Percentiles rank a stretch among this genome's conserved stretches.
These are phyloP conservation scores for Trichosporon faecale DNA, from an alignment of 1,284 basidiomycete species.

Conservation along the genomic window DNA sequence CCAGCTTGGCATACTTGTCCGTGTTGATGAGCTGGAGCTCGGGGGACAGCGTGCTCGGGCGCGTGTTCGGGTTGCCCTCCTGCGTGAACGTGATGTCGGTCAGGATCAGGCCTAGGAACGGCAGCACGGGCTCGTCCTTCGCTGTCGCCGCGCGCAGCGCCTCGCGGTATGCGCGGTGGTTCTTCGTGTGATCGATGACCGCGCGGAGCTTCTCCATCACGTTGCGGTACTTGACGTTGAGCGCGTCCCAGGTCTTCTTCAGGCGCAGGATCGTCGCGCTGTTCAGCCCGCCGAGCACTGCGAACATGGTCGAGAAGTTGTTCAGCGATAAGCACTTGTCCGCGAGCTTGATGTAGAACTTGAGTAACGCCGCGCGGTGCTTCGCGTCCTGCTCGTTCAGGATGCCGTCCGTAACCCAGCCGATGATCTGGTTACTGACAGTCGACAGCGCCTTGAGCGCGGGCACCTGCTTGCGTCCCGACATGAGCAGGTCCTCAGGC, in stretches of 20 bases:
- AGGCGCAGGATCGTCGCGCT: slow-evolving; percentile 88
- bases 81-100: slow-evolving; percentile 80
- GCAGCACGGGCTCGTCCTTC: slow-evolving; percentile 59
- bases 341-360: slow-evolving; percentile 89
- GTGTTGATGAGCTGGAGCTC: slow-evolving; percentile 87
- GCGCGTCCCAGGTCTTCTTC: slow-evolving; percentile 87
- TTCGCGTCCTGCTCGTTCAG: slow-evolving; percentile 80
- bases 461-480: slow-evolving; percentile 70
- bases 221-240: slow-evolving; percentile 77
- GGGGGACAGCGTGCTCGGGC: slow-evolving; percentile 72
- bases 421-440: slow-evolving; percentile 86
- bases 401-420: slow-evolving; percentile 92
- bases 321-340: slow-evolving; percentile 89
- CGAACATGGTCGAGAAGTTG: slow-evolving; percentile 95
- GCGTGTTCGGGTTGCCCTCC: slow-evolving; percentile 84
- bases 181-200: slow-evolving; percentile 78
- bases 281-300: slow-evolving; percentile 91
- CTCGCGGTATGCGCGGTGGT: slow-evolving; percentile 69
- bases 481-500: slow-evolving; percentile 84
- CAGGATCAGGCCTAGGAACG: slow-evolving; percentile 70
- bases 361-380: slow-evolving; percentile 74
- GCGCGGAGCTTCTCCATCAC: slow-evolving; percentile 77
- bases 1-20: slow-evolving; percentile 89
- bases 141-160: slow-evolving; percentile 61
- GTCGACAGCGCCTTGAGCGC: slow-evolving; percentile 84